These are phyloP conservation scores for Paramyrothecium roridum DNA, from an alignment of 2,329 filamentous ascomycete species.

Conservation along the genomic window DNA sequence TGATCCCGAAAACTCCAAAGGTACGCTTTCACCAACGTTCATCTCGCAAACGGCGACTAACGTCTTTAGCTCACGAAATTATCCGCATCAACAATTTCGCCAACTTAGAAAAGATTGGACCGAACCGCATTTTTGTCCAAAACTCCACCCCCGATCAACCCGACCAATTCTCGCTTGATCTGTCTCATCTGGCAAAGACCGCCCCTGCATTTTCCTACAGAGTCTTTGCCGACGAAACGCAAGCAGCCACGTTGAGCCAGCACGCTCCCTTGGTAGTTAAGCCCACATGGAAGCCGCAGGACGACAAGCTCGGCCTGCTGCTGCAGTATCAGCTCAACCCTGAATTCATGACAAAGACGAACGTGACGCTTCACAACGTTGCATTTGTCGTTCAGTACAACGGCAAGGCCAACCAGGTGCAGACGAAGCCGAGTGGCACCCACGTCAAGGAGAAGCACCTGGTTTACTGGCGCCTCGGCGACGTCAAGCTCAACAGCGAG, in stretches of 20 bases:
- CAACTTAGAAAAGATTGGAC: constrained; percentile 85
- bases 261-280: constrained; percentile 72
- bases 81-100: constrained; percentile 87
- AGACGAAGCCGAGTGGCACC: constrained; percentile 76
- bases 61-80: constrained; percentile 49
- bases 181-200: constrained; percentile 69
- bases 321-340: constrained; percentile 84
- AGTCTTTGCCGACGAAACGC: constrained; percentile 65
- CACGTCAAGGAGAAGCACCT: constrained; percentile 74
- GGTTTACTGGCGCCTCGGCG: constrained; percentile 77
- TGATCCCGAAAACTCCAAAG: constrained; percentile 39
- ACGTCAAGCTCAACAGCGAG: constrained; percentile 65
- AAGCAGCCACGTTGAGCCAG: constrained; percentile 37
- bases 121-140: constrained; percentile 86
- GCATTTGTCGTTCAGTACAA: constrained; percentile 71
- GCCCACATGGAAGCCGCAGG: constrained; percentile 78
- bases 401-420: constrained; percentile 63
- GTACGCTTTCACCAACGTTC: constrained; percentile 34
- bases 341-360: constrained; percentile 38
- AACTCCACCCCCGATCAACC: constrained; percentile 61
- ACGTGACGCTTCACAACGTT: constrained; percentile 63
- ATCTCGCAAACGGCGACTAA: not conserved
- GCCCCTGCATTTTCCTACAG: constrained; percentile 91
- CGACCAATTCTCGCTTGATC: constrained; percentile 77
- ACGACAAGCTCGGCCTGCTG: constrained; percentile 81